Evolutionary conservation across 2,329 filamentous ascomycete species (phyloP), one percentile per base, ranked within the genome.

Genomic region (Chaetomium strumarium): DNA sequence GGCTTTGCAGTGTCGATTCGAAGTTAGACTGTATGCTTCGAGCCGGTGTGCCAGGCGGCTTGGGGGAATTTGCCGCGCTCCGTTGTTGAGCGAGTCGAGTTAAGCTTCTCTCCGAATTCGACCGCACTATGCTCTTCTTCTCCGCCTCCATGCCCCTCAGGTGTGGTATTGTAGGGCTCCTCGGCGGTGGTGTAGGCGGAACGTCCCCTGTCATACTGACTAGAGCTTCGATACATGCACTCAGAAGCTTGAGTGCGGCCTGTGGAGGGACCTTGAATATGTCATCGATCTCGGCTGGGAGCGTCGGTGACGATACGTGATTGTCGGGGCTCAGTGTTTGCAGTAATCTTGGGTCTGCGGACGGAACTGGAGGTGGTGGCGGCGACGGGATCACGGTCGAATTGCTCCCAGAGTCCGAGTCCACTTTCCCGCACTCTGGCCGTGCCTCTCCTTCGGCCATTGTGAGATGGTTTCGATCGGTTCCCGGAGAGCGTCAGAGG

Each of bases 191-290:
- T n/a, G 85, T 93, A 14, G 86, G 86, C 19, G 88, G 88, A 12
- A 93, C 76, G 63, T 95, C 88, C 64, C 88, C 86, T 1, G 86
- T 88, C 53, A 85, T 75, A 57, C 79, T 78, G 29, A 90, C 85
- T 47, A 93, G 76, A 4, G 81, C 77, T 62, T 90, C 86, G 55
- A 90, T 74, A 53, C 81, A 81, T 37, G 81, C 77, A 60, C 84
- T 84, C n/a, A 97, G 78, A 58, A 95, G 74, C 64, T 85, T 87
- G 64, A 97, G 78, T 5, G 91, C 91, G 2, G 83, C 83, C 47
- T 85, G 75, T 3, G 90, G 83, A 1, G 83, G 73, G 55, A 96
- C 77, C 47, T 80, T 80, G 70, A 87, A 88, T 56, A 95, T 78
- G 66, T 90, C 85, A 68, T 87, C 77, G 53, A 70, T 64, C 59